Conservation (phyloP, 1,139 yeast species). For the Taphrina deformans region DNA sequence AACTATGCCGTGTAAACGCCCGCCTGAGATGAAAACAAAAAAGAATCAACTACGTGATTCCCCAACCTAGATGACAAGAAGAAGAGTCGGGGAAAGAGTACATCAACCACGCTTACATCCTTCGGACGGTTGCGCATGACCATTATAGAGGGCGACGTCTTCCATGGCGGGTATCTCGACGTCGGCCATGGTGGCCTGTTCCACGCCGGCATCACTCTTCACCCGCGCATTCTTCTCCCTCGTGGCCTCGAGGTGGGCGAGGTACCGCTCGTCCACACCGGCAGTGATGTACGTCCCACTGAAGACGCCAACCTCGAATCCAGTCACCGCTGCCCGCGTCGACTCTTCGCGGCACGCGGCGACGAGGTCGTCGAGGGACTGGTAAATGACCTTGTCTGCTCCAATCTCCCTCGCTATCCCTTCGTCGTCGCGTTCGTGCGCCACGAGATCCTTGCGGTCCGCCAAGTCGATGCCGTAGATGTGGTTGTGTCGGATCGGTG, state of each 20-base stretch:
- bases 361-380: conserved; percentile 74
- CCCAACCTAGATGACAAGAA: background rate
- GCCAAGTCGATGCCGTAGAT: conserved; percentile 97
- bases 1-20: background rate
- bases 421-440: conserved; percentile 70
- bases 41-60: background rate
- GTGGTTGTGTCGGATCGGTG: conserved; percentile 92
- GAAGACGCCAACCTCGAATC: conserved; percentile 95
- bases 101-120: conserved; percentile 28
- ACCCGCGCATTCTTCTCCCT: conserved; percentile 17
- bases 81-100: background rate
- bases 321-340: conserved; percentile 50
- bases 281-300: conserved; percentile 83
- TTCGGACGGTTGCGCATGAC: conserved; percentile 8
- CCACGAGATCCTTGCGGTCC: conserved; percentile 90
- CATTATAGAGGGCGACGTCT: conserved; percentile 29
- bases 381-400: conserved; percentile 89
- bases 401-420: conserved; percentile 80
- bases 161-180: conserved; percentile 27
- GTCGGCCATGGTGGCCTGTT: conserved; percentile 7
- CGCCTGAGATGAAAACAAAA: background rate
- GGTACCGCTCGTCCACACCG: conserved; percentile 80
- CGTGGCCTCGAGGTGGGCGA: conserved; percentile 68
- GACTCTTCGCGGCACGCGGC: conserved; percentile 67
- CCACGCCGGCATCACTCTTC: conserved; percentile 25